Evolutionary conservation across 1,284 basidiomycete species (phyloP).

Genomic region (Naganishia albida): DNA sequence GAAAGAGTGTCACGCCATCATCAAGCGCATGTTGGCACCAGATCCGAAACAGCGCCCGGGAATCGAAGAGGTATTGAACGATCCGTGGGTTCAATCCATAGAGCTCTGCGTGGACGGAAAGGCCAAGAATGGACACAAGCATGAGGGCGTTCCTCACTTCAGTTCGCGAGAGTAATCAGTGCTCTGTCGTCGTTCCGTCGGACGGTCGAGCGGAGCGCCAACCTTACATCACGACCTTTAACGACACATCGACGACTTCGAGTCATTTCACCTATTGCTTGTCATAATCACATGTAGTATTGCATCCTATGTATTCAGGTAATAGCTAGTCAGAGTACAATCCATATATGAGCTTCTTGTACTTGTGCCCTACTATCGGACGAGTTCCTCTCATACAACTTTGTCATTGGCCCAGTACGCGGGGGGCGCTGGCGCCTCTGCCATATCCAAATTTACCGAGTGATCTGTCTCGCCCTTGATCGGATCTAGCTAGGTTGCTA

Average conservation of each 20-base stretch:
- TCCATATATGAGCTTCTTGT: conserved; percentile 2
- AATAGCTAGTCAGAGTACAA: background rate
- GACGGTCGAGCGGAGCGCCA: background rate
- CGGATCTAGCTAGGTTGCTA: no score
- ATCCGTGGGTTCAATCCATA: conserved; percentile 78
- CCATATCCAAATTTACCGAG: no score
- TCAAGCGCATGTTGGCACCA: conserved; percentile 95
- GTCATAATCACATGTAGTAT: background rate
- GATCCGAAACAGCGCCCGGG: conserved; percentile 76
- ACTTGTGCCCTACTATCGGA: no score
- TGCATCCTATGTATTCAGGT: background rate
- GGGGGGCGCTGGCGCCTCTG: no score
- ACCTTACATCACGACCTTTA: background rate
- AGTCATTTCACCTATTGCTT: background rate
- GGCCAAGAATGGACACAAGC: conserved; percentile 43
- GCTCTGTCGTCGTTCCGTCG: background rate
- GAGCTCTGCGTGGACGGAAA: conserved; percentile 57
- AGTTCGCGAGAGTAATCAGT: conserved; percentile 21
- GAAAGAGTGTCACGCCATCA: conserved; percentile 75
- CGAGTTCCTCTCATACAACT: no score
- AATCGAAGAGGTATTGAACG: conserved; percentile 81
- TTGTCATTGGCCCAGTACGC: no score
- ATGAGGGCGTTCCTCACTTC: conserved; percentile 36
- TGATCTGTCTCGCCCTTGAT: no score
- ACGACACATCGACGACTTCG: conserved; percentile 1